Conservation (phyloP, 192 early-diverging fungal species). For the Coemansia reversa region DNA sequence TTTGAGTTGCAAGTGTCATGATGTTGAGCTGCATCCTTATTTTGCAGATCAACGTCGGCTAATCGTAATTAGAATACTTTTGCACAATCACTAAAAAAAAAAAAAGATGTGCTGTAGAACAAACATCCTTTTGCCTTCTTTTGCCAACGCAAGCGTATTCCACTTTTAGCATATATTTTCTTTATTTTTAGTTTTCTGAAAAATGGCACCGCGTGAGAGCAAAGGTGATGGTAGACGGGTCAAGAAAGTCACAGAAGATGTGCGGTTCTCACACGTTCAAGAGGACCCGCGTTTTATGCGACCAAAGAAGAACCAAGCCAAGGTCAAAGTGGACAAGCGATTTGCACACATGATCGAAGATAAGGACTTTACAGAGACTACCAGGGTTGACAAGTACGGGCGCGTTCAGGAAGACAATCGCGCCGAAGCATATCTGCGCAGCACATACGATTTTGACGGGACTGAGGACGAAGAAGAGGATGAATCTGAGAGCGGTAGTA, state of each 20-base stretch:
- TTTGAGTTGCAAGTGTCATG: no score
- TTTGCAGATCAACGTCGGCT: no score
- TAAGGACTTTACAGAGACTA: conserved; percentile 60
- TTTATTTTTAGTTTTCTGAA: not conserved
- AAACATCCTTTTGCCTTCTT: no score
- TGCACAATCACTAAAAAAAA: not conserved
- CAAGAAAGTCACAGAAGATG: conserved; percentile 60
- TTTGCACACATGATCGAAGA: conserved; percentile 80
- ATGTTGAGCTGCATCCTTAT: no score
- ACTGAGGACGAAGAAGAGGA: conserved; percentile 26
- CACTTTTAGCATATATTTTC: conserved; percentile 1
- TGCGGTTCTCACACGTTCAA: conserved; percentile 76
- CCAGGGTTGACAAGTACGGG: conserved; percentile 50
- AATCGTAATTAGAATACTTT: no score
- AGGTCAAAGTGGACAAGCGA: conserved; percentile 86
- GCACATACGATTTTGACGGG: conserved; percentile 58
- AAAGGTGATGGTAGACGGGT: conserved; percentile 26
- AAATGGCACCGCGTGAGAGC: conserved; percentile 39
- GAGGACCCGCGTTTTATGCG: conserved; percentile 78
- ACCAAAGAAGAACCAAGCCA: conserved; percentile 76
- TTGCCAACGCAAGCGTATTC: not conserved
- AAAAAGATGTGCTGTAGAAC: not conserved
- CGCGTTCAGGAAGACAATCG: conserved; percentile 34
- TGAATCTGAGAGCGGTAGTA: conserved; percentile 15
- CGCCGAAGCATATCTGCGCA: conserved; percentile 34